Percentiles rank a stretch among this genome's conserved stretches.
phyloP scores from a whole-genome alignment of 23 red algal species.

The Agarophyton chilense region DNA sequence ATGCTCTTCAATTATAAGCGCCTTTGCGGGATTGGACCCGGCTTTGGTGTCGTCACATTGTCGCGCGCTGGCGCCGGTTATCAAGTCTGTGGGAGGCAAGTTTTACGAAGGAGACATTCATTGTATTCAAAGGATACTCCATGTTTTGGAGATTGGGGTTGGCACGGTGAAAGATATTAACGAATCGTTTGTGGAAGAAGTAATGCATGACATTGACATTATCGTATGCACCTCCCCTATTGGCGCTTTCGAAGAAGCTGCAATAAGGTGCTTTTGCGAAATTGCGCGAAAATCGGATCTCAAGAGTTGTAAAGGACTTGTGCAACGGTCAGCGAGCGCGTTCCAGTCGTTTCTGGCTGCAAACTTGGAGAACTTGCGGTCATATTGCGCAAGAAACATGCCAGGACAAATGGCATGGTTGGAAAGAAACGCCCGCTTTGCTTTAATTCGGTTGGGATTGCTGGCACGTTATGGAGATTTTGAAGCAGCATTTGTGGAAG shows the following conservation, averaged over 20 bases:
- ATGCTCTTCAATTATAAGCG: conserved; percentile 53
- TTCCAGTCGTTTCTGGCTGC: conserved; percentile 37
- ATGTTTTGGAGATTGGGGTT: conserved; percentile 57
- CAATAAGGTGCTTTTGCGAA: conserved; percentile 64
- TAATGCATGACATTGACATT: conserved; percentile 58
- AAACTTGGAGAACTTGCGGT: background rate
- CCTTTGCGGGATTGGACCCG: conserved; percentile 42
- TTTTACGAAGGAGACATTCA: conserved; percentile 4
- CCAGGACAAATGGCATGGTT: background rate
- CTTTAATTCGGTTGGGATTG: conserved; percentile 46
- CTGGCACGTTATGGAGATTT: conserved; percentile 57
- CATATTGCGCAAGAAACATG: background rate
- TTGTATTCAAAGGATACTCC: conserved; percentile 29
- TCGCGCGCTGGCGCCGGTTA: conserved; percentile 39
- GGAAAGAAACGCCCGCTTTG: conserved; percentile 50
- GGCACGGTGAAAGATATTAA: background rate
- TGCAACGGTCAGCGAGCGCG: conserved; percentile 32
- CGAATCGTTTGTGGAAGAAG: conserved; percentile 40
- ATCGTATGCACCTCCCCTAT: conserved; percentile 60
- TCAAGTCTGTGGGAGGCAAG: conserved; percentile 35
- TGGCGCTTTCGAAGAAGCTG: conserved; percentile 43
- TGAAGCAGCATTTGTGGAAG: conserved; percentile 19
- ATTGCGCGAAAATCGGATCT: conserved; percentile 23
- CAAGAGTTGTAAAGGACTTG: conserved; percentile 1
- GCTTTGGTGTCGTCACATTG: conserved; percentile 22